A percentile compares a stretch with the other conserved stretches of the same genome.
These are phyloP conservation scores for Eutrema heterophyllum DNA, from an alignment of 345 rosid species.

Conservation along the genomic window DNA sequence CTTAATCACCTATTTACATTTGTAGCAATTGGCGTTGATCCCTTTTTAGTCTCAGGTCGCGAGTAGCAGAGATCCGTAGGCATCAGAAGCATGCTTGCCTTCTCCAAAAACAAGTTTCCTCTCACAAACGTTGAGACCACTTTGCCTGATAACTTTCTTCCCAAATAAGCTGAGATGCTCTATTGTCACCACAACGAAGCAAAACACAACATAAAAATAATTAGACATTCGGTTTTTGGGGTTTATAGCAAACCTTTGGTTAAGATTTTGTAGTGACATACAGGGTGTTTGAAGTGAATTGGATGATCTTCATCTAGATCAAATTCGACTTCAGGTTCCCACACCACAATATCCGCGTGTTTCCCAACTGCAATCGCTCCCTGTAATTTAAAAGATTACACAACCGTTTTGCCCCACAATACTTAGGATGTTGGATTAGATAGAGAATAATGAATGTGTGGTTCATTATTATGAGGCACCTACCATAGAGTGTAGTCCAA, in stretches of 20 bases:
- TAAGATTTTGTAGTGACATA: slow-evolving; percentile 23
- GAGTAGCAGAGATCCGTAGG: too few species aligned
- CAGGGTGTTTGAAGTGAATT: slow-evolving; percentile 66
- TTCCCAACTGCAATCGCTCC: slow-evolving; percentile 73
- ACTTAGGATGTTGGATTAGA: neutral
- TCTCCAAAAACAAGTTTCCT: too few species aligned
- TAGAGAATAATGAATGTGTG: neutral
- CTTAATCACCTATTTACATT: too few species aligned
- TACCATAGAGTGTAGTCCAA: slow-evolving; percentile 56
- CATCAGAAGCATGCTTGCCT: too few species aligned
- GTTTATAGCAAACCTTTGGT: too few species aligned
- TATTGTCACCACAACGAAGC: slow-evolving; percentile 33
- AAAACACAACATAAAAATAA: neutral
- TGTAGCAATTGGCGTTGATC: too few species aligned
- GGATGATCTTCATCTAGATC: slow-evolving; percentile 60
- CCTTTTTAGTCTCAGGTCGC: too few species aligned
- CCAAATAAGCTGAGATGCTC: too few species aligned
- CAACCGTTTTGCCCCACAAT: neutral
- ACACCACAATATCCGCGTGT: slow-evolving; percentile 70
- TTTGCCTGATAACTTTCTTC: too few species aligned
- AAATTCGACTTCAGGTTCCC: slow-evolving; percentile 81
- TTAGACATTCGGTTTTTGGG: neutral
- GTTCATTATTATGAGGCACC: slow-evolving; percentile 34
- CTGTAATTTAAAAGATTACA: slow-evolving; percentile 31
- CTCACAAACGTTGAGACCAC: too few species aligned